Base-by-base conservation (phyloP, 2,329 filamentous ascomycete genomes). In the Biscogniauxia mediterranea region DNA sequence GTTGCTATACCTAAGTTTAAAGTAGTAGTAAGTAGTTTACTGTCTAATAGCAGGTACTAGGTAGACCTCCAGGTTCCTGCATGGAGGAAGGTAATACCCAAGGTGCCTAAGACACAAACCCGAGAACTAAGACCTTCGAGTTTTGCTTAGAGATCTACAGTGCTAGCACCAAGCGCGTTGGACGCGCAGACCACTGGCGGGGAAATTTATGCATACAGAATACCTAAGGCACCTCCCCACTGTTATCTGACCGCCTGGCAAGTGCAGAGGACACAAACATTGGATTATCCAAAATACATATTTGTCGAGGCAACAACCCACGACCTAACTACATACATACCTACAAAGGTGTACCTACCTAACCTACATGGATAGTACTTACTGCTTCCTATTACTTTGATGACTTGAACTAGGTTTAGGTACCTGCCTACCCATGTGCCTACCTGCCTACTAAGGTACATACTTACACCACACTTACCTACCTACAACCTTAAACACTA, bases 241-340 rank as follows among this genome's bases (percentile, higher is more conserved):
- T 25, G 20, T n/a, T 54, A 54, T 38, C 26, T 32, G 52, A 54
- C 52, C 52, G 52, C 52, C 52, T 32, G 38, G 38, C 13, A 46
- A 11, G 38, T 54, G 52, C 23, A 54, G 17, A 54, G 28, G 62
- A 59, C 52, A 61, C 54, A 66, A 61, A 61, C 58, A 58, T 54
- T 8, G 15, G 13, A 38, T 21, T 20, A 42, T 15, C 28, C 8
- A 58, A 53, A 58, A 58, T 21, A 52, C 21, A 52, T 26, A 51
- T 60, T 46, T 53, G 55, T 64, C 57, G 57, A 63, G 60, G 59
- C 57, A 58, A 58, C 56, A 42, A 60, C 55, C 58, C 32, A 56
- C 50, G 38, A 46, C 26, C 25, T 51, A 11, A 55, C 49, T 20
- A 57, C 54, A 11, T 25, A 20, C 56, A n/a, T 26, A 13, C 19